Evolutionary conservation across 371 early-diverging fungal genomes (phyloP).

Genomic region (Paraphysoderma sedebokerense): DNA sequence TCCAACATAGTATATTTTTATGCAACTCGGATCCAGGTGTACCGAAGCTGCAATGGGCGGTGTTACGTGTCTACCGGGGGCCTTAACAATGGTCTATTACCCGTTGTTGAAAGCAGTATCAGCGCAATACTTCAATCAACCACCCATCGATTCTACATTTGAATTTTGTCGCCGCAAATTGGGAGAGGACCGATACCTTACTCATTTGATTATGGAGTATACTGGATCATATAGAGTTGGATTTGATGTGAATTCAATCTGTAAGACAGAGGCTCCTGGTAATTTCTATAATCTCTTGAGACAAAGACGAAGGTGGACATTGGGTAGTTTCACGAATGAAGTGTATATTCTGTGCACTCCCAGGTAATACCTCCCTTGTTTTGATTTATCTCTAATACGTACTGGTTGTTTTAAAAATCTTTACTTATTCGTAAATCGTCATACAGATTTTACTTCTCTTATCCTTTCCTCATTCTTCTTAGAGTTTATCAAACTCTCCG

Average conservation of each 20-base stretch:
- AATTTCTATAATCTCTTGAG: neutral
- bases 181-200: constrained; percentile 15
- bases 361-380: too few relatives aligned
- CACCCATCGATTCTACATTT: constrained; percentile 3
- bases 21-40: constrained; percentile 2
- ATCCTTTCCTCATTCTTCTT: constrained; percentile 7
- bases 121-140: constrained; percentile 14
- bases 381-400: too few relatives aligned
- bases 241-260: neutral
- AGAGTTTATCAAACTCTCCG: constrained; percentile 8
- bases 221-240: neutral
- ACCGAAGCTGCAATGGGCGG: constrained; percentile 15
- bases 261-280: constrained; percentile 2
- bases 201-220: constrained; percentile 9
- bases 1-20: neutral
- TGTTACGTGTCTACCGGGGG: constrained; percentile 20
- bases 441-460: too few relatives aligned
- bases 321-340: constrained; percentile 12
- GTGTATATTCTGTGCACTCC: constrained; percentile 9
- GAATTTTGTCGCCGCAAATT: constrained; percentile 6
- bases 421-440: too few relatives aligned
- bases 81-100: constrained; percentile 16
- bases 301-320: constrained; percentile 2
- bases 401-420: too few relatives aligned
- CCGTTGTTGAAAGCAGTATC: constrained; percentile 7